Evolutionary conservation across 208 protist species (phyloP).

Genomic region (Spongospora subterranea): DNA sequence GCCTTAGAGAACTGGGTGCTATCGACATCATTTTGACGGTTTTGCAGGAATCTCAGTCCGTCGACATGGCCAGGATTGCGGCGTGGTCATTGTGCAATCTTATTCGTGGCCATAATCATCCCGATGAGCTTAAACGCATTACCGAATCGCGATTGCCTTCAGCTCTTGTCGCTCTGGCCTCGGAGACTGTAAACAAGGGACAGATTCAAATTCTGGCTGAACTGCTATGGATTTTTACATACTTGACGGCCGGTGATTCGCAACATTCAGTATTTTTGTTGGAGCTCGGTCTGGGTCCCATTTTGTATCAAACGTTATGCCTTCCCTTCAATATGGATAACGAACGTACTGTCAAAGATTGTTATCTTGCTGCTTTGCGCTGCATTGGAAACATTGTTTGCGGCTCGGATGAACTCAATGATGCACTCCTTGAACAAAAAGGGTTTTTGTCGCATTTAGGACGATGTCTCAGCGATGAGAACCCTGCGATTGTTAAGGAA

Average conservation of each 20-base stretch:
- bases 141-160: not conserved
- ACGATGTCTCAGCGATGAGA: not conserved
- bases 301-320: not conserved
- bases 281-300: not conserved
- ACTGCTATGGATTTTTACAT: conserved; percentile 36
- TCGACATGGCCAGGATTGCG: conserved; percentile 17
- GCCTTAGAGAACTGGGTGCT: not conserved
- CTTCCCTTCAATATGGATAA: not conserved
- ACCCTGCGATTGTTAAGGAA: conserved; percentile 9
- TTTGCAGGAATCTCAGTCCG: not conserved
- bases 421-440: not conserved
- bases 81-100: conserved; percentile 46
- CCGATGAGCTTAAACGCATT: conserved; percentile 7
- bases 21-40: conserved; percentile 15
- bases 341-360: not conserved
- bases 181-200: not conserved
- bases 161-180: not conserved
- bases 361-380: not conserved
- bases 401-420: not conserved
- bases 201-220: conserved; percentile 50
- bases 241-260: conserved; percentile 8
- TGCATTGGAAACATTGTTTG: conserved; percentile 44
- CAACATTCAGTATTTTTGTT: not conserved
- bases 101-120: not conserved
- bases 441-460: not conserved